Conservation (phyloP, 495 filamentous ascomycete genomes). For the Cercophora newfieldiana region DNA sequence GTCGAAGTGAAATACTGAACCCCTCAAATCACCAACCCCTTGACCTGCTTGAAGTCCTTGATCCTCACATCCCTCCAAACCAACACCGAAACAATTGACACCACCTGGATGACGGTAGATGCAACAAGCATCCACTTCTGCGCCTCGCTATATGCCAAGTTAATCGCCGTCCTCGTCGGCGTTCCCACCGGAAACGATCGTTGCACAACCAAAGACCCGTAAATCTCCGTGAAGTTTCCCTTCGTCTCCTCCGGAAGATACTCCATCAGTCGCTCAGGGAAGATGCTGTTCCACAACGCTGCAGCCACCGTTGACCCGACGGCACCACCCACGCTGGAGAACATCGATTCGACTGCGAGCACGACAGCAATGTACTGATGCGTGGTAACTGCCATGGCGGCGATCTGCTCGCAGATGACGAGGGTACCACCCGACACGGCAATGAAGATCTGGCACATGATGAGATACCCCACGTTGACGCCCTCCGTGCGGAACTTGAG, state of each 20-base stretch:
- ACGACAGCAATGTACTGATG: slow-evolving; percentile 68
- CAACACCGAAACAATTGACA: slow-evolving; percentile 45
- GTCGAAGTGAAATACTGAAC: too few relatives aligned
- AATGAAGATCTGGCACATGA: slow-evolving; percentile 81
- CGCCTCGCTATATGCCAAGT: slow-evolving; percentile 54
- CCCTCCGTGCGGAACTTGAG: slow-evolving; percentile 40
- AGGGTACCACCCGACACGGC: slow-evolving; percentile 61
- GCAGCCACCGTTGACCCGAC: slow-evolving; percentile 62
- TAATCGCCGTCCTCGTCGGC: slow-evolving; percentile 54
- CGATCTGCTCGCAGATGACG: slow-evolving; percentile 66
- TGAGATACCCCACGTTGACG: slow-evolving; percentile 61
- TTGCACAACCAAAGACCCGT: slow-evolving; percentile 45
- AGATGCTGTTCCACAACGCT: slow-evolving; percentile 67
- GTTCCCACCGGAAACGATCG: slow-evolving; percentile 54
- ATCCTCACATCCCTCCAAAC: slow-evolving; percentile 57
- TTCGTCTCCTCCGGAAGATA: slow-evolving; percentile 59
- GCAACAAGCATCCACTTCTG: slow-evolving; percentile 59
- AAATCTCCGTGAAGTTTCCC: slow-evolving; percentile 33
- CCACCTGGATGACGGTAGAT: slow-evolving; percentile 44
- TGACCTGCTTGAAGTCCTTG: slow-evolving; percentile 46
- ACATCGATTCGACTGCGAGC: slow-evolving; percentile 62
- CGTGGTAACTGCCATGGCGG: slow-evolving; percentile 62
- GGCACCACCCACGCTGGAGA: slow-evolving; percentile 62
- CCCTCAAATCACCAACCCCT: slow-evolving; percentile 16
- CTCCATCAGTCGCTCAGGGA: slow-evolving; percentile 51